These are phyloP conservation scores for Lachancea waltii DNA, from an alignment of 805 yeast species.

Conservation along the genomic window DNA sequence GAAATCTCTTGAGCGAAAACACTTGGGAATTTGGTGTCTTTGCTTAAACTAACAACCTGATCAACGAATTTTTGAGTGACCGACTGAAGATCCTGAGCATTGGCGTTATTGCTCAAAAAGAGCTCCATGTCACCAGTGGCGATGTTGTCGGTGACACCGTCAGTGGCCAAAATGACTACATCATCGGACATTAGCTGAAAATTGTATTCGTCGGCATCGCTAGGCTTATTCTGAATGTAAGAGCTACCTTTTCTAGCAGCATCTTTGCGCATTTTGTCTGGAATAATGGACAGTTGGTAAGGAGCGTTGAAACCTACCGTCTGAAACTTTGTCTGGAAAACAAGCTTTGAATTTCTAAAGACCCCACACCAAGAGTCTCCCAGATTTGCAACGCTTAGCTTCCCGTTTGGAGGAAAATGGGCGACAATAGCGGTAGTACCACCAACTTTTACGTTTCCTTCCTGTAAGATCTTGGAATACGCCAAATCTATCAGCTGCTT, in stretches of 20 bases:
- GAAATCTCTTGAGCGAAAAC: slow-evolving; percentile 80
- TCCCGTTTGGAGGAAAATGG: slow-evolving; percentile 46
- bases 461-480: slow-evolving; percentile 44
- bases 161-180: slow-evolving; percentile 80
- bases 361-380: slow-evolving; percentile 96
- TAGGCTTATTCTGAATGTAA: slow-evolving; percentile 67
- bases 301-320: slow-evolving; percentile 90
- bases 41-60: slow-evolving; percentile 61
- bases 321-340: slow-evolving; percentile 67
- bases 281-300: slow-evolving; percentile 80
- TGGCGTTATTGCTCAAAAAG: slow-evolving; percentile 48
- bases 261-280: slow-evolving; percentile 47
- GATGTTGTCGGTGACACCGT: slow-evolving; percentile 88
- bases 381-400: slow-evolving; percentile 62
- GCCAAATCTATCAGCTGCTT: slow-evolving; percentile 48
- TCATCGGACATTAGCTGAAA: slow-evolving; percentile 68
- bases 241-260: slow-evolving; percentile 51
- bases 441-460: slow-evolving; percentile 72
- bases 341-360: slow-evolving; percentile 57
- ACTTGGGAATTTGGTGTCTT: slow-evolving; percentile 68
- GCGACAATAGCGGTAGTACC: slow-evolving; percentile 93
- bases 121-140: slow-evolving; percentile 63
- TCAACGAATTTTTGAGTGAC: slow-evolving; percentile 53
- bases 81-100: slow-evolving; percentile 35
- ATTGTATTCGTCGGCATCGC: slow-evolving; percentile 56